Conservation (phyloP, 2,329 filamentous ascomycete species). For the Dothideomycetidae sp. region DNA sequence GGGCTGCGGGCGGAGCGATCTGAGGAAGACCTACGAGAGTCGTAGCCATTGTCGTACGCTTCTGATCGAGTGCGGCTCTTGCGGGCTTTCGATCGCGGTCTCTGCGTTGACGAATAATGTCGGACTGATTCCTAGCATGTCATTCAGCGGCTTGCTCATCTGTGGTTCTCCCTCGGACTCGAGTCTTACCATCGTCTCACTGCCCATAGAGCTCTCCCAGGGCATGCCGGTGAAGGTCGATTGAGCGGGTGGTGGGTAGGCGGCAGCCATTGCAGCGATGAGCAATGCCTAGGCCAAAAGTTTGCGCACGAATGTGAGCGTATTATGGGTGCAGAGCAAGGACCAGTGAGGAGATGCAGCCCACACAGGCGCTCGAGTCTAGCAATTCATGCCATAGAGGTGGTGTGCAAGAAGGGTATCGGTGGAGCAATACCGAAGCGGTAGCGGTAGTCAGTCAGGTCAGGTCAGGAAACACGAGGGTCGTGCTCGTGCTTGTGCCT, state of each 20-base stretch:
- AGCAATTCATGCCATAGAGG: neutral
- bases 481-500: neutral
- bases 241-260: neutral
- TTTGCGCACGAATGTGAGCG: neutral
- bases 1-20: constrained; percentile 4
- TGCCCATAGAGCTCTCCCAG: neutral
- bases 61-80: constrained; percentile 6
- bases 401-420: too few relatives aligned
- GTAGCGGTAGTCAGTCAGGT: too few relatives aligned
- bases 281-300: neutral
- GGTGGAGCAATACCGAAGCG: too few relatives aligned
- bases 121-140: neutral
- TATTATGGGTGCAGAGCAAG: too few relatives aligned
- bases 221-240: neutral
- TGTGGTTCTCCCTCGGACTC: neutral
- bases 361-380: neutral
- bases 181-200: neutral
- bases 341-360: too few relatives aligned
- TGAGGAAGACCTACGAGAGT: constrained; percentile 7
- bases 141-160: neutral
- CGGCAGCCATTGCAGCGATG: neutral
- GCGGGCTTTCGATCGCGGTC: neutral
- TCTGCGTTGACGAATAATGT: neutral
- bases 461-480: neutral
- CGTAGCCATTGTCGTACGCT: constrained; percentile 3